Percentiles rank a stretch among this genome's conserved stretches.
Conservation (phyloP, 805 yeast species). For the Wickerhamiella parazyma region DNA sequence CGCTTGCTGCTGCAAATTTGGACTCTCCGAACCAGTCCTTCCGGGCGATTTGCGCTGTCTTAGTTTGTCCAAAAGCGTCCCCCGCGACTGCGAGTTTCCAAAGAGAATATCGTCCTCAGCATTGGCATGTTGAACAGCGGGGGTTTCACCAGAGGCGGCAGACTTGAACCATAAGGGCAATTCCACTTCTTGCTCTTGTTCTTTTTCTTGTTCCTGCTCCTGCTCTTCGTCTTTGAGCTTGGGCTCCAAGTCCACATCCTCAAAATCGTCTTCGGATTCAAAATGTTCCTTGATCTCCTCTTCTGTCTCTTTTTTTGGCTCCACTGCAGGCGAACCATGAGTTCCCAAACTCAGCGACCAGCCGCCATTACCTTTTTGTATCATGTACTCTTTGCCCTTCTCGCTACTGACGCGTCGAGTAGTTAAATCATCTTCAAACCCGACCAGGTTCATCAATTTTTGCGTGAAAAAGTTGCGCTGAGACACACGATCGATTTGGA, state of each 20-base stretch:
- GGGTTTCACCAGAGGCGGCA: neutral
- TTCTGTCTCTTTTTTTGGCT: slow-evolving; percentile 13
- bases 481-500: slow-evolving; percentile 86
- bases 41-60: too few species aligned
- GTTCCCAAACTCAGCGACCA: slow-evolving; percentile 57
- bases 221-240: slow-evolving; percentile 8
- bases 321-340: slow-evolving; percentile 29
- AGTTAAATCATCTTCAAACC: slow-evolving; percentile 42
- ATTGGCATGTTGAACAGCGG: too few species aligned
- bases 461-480: slow-evolving; percentile 87
- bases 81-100: too few species aligned
- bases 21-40: too few species aligned
- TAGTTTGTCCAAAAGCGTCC: too few species aligned
- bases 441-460: slow-evolving; percentile 66
- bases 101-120: too few species aligned
- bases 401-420: slow-evolving; percentile 67
- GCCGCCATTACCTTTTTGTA: slow-evolving; percentile 67
- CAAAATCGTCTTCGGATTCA: slow-evolving; percentile 48
- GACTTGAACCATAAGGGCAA: neutral
- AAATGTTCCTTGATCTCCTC: slow-evolving; percentile 23
- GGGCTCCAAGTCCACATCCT: slow-evolving; percentile 42
- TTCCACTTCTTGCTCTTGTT: neutral
- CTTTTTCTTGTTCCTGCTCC: neutral
- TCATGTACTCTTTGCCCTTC: slow-evolving; percentile 56
- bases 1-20: too few species aligned